Conservation (phyloP, 768 basidiomycete genomes). For the Trametes coccinea region DNA sequence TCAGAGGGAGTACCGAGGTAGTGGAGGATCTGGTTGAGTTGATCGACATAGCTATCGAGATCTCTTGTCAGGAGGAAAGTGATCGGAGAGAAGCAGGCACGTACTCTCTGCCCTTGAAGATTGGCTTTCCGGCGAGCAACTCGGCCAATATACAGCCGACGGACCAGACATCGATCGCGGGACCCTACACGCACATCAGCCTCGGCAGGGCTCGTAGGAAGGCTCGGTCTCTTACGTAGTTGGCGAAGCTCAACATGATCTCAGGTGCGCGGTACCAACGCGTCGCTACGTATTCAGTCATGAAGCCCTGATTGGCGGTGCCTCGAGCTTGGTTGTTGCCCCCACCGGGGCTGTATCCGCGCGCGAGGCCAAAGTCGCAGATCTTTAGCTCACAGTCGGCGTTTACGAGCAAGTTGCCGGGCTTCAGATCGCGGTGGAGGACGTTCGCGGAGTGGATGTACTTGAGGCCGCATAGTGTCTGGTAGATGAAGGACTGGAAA, state of each 20-base stretch:
- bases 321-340: conserved; percentile 59
- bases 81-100: conserved; percentile 31
- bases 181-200: conserved; percentile 52
- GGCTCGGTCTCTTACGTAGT: conserved; percentile 65
- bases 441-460: conserved; percentile 98
- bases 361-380: conserved; percentile 96
- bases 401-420: conserved; percentile 93
- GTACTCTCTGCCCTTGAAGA: conserved; percentile 96
- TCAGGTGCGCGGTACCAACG: conserved; percentile 98
- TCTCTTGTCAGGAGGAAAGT: conserved; percentile 10
- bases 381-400: conserved; percentile 99
- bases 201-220: not conserved
- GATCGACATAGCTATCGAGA: conserved; percentile 84
- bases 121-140: conserved; percentile 88
- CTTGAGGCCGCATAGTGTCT: conserved; percentile 96
- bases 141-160: conserved; percentile 96
- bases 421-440: conserved; percentile 94
- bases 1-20: conserved; percentile 98
- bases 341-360: conserved; percentile 87
- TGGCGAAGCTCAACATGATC: conserved; percentile 97
- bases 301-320: conserved; percentile 88
- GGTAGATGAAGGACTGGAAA: conserved; percentile 96
- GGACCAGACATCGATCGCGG: conserved; percentile 94
- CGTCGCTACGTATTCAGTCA: conserved; percentile 99
- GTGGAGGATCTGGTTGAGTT: conserved; percentile 96